Base-by-base conservation (phyloP, 257 asterid genomes). In the Nicotiana sylvestris region DNA sequence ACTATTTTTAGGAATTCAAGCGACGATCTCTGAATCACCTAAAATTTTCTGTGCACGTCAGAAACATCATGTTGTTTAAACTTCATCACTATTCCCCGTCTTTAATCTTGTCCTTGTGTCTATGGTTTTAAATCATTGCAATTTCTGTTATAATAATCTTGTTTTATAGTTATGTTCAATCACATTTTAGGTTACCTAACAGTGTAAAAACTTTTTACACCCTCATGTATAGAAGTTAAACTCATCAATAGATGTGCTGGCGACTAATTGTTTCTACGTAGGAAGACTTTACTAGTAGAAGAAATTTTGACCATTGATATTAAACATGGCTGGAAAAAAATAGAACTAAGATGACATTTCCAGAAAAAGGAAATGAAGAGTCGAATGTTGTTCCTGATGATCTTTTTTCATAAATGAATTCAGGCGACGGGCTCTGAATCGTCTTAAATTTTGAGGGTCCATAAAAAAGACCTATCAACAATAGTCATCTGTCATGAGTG, bases 271-370 rank as follows among this genome's bases (percentile, higher is more conserved):
- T 37, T 70, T 66, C 27, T 81, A 69, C 11, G 60, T 97, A 94
- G 97, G 92, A 92, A 85, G 62, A 90, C 94, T 1, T 49, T 95
- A 43, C 93, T 94, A 0, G 90, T 93, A 66, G 93, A 93, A 84
- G 98, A 95, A 86, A 89, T 89, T 55, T 83, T 95, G 32, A 90
- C 96, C 2, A 95, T 95, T 4, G 92, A 91, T 21, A 89, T 95
- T 64, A 93, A 92, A 81, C 97, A 98, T 0, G 98, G 98, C 1
- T 93, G 98, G 98, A 95, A 95, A 69, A 95, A 93, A 77, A 21
- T 21, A 98, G 98, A 29, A 95, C 98, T 0, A 95, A 93, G 88
- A 95, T 95, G 82, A 95, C 98, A n/a, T 95, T 95, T 89, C 96
- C 95, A 0, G 98, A 93, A 78, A 95, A 92, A 83, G 98, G 98